phyloP scores from a whole-genome alignment of 495 filamentous ascomycete genomes.

The Articulospora tetracladia region DNA sequence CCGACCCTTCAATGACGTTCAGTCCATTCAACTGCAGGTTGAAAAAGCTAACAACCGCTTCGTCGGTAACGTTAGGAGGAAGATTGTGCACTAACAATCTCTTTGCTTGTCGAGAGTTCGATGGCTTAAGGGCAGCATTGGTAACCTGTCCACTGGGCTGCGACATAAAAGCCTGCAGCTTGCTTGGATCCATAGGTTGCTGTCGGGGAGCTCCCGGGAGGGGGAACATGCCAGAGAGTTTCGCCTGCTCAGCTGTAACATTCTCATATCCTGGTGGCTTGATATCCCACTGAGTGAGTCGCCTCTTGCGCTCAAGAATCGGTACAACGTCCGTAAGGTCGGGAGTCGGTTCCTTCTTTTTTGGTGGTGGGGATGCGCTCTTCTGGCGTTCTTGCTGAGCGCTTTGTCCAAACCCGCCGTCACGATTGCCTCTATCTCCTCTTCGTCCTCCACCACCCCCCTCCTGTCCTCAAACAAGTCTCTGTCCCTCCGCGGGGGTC shows the following conservation, averaged over 20 bases:
- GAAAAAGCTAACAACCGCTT: conserved; percentile 78
- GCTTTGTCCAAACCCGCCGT: conserved; percentile 43
- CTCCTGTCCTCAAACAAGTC: conserved; percentile 64
- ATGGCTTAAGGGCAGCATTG: conserved; percentile 78
- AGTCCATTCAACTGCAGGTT: conserved; percentile 93
- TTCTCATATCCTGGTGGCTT: conserved; percentile 98
- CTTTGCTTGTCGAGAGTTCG: conserved; percentile 89
- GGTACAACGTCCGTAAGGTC: conserved; percentile 83
- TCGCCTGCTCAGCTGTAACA: conserved; percentile 97
- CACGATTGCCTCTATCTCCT: conserved; percentile 37
- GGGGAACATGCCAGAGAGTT: conserved; percentile 99
- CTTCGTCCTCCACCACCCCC: conserved; percentile 50
- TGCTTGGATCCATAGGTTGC: conserved; percentile 93
- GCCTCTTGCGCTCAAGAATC: conserved; percentile 77
- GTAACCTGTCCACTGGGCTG: conserved; percentile 73
- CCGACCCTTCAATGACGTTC: conserved; percentile 78
- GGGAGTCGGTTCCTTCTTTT: conserved; percentile 91
- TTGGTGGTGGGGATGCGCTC: conserved; percentile 74
- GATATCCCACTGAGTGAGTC: conserved; percentile 98
- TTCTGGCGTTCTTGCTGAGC: conserved; percentile 64
- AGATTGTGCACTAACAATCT: conserved; percentile 85
- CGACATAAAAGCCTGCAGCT: conserved; percentile 92
- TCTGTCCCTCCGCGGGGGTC: conserved; percentile 55
- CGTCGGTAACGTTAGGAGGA: conserved; percentile 63
- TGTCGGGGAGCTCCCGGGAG: conserved; percentile 92